phyloP scores from a whole-genome alignment of 148 eudicot genomes.

The Vaccinium corymbosum region DNA sequence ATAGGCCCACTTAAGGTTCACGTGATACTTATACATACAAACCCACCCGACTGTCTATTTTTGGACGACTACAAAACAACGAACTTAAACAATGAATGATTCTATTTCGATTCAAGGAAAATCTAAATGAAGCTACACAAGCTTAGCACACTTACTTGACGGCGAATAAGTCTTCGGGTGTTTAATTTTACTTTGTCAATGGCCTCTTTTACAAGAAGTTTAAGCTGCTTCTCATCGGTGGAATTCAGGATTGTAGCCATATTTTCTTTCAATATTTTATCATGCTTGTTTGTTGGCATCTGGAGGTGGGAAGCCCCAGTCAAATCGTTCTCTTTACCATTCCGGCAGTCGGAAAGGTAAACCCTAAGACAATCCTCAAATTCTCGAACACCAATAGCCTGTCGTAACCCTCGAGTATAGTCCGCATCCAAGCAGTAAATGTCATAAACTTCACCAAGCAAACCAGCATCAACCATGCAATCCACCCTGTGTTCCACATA shows the following conservation, averaged over 20 bases:
- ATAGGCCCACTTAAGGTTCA: slow-evolving; percentile 6
- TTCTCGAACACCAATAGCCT: slow-evolving; percentile 92
- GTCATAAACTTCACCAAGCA: slow-evolving; percentile 71
- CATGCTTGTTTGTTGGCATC: slow-evolving; percentile 19
- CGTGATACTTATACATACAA: background rate
- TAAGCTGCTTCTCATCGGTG: slow-evolving; percentile 26
- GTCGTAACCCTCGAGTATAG: slow-evolving; percentile 88
- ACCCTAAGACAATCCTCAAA: slow-evolving; percentile 66
- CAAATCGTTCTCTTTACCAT: slow-evolving; percentile 13
- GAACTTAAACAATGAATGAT: background rate
- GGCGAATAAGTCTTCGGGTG: slow-evolving; percentile 88
- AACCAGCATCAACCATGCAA: slow-evolving; percentile 72
- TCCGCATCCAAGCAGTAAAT: slow-evolving; percentile 70
- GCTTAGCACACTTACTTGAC: slow-evolving; percentile 61
- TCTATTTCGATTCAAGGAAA: background rate
- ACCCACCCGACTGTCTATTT: background rate
- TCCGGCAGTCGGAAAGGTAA: slow-evolving; percentile 27
- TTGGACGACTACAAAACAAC: background rate
- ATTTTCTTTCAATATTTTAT: slow-evolving; percentile 25
- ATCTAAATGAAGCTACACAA: background rate
- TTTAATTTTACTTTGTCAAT: slow-evolving; percentile 61
- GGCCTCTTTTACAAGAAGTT: slow-evolving; percentile 49
- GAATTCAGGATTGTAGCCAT: slow-evolving; percentile 35
- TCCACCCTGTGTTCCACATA: slow-evolving; percentile 83
- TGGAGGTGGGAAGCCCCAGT: slow-evolving; percentile 11